A percentile compares a stretch with the other conserved stretches of the same genome.
phyloP scores from a whole-genome alignment of 2,329 filamentous ascomycete genomes.

The Oidium heveae region DNA sequence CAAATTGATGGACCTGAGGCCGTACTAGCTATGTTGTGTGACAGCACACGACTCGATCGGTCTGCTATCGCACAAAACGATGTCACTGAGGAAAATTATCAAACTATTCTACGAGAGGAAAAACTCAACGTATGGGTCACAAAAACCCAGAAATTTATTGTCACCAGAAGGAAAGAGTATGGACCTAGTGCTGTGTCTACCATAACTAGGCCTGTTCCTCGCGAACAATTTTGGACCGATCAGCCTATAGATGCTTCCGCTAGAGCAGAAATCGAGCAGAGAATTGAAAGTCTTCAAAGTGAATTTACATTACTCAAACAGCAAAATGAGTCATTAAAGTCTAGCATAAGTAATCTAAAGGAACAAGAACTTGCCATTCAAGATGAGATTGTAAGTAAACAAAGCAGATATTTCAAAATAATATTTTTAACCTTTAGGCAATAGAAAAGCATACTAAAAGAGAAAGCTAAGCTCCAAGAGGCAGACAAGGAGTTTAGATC shows the following conservation, averaged over 20 bases:
- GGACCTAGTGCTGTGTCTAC: conserved; percentile 49
- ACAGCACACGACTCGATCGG: conserved; percentile 40
- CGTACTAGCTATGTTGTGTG: conserved; percentile 72
- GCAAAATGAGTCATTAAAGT: conserved; percentile 3
- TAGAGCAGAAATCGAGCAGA: conserved; percentile 33
- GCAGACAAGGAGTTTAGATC: conserved; percentile 37
- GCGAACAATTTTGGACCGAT: conserved; percentile 49
- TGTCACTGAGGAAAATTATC: conserved; percentile 40
- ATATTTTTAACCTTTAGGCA: conserved; percentile 1
- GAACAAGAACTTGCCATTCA: conserved; percentile 9
- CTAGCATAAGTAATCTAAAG: conserved; percentile 15
- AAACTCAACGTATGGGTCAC: conserved; percentile 44
- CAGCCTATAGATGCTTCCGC: conserved; percentile 44
- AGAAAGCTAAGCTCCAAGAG: conserved; percentile 44
- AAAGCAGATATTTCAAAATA: neutral
- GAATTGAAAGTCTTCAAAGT: conserved; percentile 15
- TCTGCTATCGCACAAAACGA: conserved; percentile 39
- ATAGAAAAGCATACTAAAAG: conserved; percentile 24
- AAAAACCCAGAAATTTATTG: conserved; percentile 33
- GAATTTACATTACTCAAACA: conserved; percentile 10
- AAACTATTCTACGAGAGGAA: conserved; percentile 30
- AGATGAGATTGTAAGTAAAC: conserved; percentile 18
- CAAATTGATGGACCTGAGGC: conserved; percentile 56
- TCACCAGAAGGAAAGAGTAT: conserved; percentile 56
- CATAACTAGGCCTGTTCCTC: conserved; percentile 30